Conservation (phyloP, 1,139 yeast genomes). For the Hanseniaspora gamundiae region DNA sequence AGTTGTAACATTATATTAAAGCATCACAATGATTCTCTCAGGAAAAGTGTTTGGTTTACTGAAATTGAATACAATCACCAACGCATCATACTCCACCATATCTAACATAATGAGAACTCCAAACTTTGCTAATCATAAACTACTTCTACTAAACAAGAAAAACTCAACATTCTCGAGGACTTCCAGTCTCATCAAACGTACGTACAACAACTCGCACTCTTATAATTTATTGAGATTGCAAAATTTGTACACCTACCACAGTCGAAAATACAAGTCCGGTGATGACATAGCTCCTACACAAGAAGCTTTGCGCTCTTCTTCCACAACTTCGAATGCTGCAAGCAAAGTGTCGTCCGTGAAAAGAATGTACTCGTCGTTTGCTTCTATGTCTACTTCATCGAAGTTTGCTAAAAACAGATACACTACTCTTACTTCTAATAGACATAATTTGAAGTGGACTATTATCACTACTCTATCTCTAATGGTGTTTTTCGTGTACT, state of each 20-base stretch:
- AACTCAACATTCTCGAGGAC: not conserved
- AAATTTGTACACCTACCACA: not conserved
- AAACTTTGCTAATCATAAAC: not conserved
- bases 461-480: constrained; percentile 6
- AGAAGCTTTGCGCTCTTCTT: not conserved
- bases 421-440: not conserved
- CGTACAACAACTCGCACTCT: not conserved
- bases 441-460: constrained; percentile 4
- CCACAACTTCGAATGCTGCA: too few relatives aligned
- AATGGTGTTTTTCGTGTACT: constrained; percentile 6
- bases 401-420: not conserved
- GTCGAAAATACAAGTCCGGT: not conserved
- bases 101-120: not conserved
- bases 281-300: not conserved
- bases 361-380: too few relatives aligned
- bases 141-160: not conserved
- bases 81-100: not conserved
- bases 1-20: too few relatives aligned
- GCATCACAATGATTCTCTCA: too few relatives aligned
- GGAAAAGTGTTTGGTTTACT: too few relatives aligned
- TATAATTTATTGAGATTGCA: not conserved
- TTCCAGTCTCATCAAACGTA: not conserved
- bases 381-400: not conserved
- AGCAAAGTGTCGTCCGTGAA: too few relatives aligned
- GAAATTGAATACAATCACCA: too few relatives aligned